Evolutionary conservation across 352 stramenopile genomes (phyloP), one percentile per base, ranked within the genome.

Genomic region (Elongisporangium undulatum): DNA sequence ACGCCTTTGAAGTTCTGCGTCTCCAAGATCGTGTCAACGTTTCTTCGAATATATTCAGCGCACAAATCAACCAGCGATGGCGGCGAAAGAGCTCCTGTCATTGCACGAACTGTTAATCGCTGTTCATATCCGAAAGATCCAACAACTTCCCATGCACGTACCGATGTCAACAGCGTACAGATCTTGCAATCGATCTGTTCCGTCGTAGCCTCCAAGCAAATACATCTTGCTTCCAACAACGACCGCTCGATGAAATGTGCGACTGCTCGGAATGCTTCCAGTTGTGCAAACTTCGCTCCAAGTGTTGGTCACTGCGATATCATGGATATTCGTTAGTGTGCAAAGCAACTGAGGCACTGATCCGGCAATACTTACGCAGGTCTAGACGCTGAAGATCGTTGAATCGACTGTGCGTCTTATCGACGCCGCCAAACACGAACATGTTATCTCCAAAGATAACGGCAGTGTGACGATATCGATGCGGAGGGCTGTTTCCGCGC

Each of bases 401-500:
- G 51, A 94, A 96, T 2, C 87, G 85, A 34, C 76, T 89, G 67
- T 96, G 87, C 0, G 82, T 85, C 63, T 96, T 96, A 77, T 96
- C 87, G 6, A 96, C 87, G n/a, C 87, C 87, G 38, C 87, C 87
- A 66, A 96, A 96, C 12, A 96, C 81, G 60, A 93, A 92, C 87
- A 96, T 96, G 63, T 82, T 92, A 54, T 92, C 77, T 7, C 77
- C 85, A 52, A 77, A 92, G 20, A 96, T 85, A 24, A 96, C 85
- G 0, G 85, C 83, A 16, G 84, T 93, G 62, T 96, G 87, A 39
- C 87, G 82, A 66, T 96, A 96, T 56, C 87, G 73, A 39, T 96
- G 85, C 8, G 82, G 78, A 17, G 87, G 87, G 13, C 72, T 79
- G 41, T 62, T 73, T 2, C 82, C 84, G 9, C 22, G 72, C 1